Evolutionary conservation across 192 early-diverging fungal species (phyloP).

Genomic region (Lobosporangium transversale): DNA sequence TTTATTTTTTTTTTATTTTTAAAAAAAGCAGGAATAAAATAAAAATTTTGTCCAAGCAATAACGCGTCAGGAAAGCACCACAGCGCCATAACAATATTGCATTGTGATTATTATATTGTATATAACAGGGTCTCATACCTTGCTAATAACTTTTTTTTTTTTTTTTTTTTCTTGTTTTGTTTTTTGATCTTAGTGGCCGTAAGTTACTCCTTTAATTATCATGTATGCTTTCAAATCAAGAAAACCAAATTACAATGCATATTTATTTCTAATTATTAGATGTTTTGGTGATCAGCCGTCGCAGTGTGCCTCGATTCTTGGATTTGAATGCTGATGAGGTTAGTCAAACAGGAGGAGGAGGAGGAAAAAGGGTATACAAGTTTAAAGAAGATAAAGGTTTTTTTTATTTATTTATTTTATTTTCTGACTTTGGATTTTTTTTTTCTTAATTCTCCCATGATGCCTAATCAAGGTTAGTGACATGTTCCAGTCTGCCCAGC

Average conservation of each 20-base stretch:
- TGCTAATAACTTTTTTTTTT: no score
- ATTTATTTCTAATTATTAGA: no score
- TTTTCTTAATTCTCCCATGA: background rate
- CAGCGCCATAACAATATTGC: no score
- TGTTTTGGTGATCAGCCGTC: constrained; percentile 81
- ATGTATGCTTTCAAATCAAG: no score
- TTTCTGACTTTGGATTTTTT: background rate
- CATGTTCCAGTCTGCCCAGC: constrained; percentile 83
- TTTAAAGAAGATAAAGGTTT: background rate
- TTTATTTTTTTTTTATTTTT: background rate
- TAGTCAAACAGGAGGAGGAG: background rate
- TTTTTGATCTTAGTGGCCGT: constrained; percentile 13
- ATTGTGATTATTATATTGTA: no score
- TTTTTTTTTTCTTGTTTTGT: no score
- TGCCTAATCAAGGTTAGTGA: constrained; percentile 62
- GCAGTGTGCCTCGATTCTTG: constrained; percentile 74
- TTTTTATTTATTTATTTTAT: background rate
- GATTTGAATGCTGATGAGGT: constrained; percentile 86
- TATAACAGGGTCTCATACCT: no score
- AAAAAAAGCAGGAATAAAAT: background rate
- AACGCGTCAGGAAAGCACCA: no score
- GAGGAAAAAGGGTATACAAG: background rate
- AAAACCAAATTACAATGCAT: no score
- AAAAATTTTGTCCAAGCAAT: no score
- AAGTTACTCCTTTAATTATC: no score